Percentiles rank a stretch among this genome's conserved stretches.
Evolutionary conservation across 441 rosid genomes (phyloP).

Genomic region (Kokia cookei): DNA sequence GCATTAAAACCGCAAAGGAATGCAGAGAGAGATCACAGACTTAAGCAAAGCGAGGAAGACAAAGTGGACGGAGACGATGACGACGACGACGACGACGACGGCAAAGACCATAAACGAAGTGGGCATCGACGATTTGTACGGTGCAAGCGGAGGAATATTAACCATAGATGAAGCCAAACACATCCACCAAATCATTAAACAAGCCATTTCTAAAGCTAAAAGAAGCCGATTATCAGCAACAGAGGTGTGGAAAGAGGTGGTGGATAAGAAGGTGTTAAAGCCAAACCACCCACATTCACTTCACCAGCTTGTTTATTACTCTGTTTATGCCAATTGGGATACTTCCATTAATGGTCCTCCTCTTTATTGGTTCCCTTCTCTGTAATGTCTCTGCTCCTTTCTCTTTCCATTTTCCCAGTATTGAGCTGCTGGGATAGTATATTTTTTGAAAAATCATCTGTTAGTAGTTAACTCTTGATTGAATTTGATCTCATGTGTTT

Average conservation of each 20-base stretch:
- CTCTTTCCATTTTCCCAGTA: neutral
- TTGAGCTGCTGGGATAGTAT: too few species aligned
- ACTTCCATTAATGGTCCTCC: conserved; percentile 57
- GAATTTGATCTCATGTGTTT: too few species aligned
- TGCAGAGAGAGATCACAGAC: neutral
- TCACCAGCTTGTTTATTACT: conserved; percentile 68
- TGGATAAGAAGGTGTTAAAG: conserved; percentile 35
- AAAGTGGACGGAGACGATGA: neutral
- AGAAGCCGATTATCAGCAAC: conserved; percentile 10
- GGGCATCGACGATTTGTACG: conserved; percentile 41
- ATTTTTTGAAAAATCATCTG: too few species aligned
- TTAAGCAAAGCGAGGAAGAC: neutral
- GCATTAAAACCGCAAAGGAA: neutral
- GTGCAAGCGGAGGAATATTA: conserved; percentile 43
- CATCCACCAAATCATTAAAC: conserved; percentile 26
- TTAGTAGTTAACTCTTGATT: too few species aligned
- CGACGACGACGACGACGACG: neutral
- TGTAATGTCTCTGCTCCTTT: conserved; percentile 30
- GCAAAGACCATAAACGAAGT: conserved; percentile 34
- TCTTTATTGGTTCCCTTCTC: conserved; percentile 83
- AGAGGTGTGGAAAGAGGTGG: conserved; percentile 54
- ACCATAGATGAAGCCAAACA: conserved; percentile 36
- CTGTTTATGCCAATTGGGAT: conserved; percentile 69
- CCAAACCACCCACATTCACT: conserved; percentile 72
- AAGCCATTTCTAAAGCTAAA: conserved; percentile 15